Conservation (phyloP, 225 moss, liverwort and hornwort genomes). For the Lunularia cruciata region DNA sequence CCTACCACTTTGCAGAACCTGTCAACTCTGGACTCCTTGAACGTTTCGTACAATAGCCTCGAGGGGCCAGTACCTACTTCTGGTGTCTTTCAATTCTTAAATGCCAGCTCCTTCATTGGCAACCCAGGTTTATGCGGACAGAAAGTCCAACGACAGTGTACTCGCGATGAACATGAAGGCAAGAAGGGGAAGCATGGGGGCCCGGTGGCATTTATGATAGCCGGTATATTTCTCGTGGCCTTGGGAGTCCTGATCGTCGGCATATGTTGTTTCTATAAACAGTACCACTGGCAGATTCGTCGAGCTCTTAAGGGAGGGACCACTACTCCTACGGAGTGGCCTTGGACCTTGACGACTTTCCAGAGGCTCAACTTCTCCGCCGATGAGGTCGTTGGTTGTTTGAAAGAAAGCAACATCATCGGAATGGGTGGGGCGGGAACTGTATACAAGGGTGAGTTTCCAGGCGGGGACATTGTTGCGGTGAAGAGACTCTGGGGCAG, state of each 20-base stretch:
- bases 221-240: conserved; percentile 63
- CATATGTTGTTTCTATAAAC: conserved; percentile 66
- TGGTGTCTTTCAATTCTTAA: conserved; percentile 60
- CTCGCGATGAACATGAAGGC: conserved; percentile 14
- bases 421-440: conserved; percentile 52
- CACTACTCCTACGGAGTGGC: conserved; percentile 34
- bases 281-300: conserved; percentile 48
- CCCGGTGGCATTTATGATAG: conserved; percentile 47
- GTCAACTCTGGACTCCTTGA: conserved; percentile 50
- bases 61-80: conserved; percentile 61
- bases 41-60: conserved; percentile 81
- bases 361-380: conserved; percentile 49
- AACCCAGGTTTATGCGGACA: conserved; percentile 61
- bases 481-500: conserved; percentile 48
- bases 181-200: conserved; percentile 22
- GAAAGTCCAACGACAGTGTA: conserved; percentile 29
- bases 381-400: conserved; percentile 45
- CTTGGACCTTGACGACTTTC: conserved; percentile 44
- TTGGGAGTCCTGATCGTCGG: conserved; percentile 65
- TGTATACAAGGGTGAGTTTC: conserved; percentile 51
- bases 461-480: conserved; percentile 47
- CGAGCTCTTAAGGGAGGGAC: conserved; percentile 31
- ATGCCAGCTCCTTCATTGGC: conserved; percentile 47
- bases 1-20: conserved; percentile 38
- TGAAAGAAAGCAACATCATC: conserved; percentile 45